Conservation (phyloP, 2,329 filamentous ascomycete species). For the Apiospora pterosperma region DNA sequence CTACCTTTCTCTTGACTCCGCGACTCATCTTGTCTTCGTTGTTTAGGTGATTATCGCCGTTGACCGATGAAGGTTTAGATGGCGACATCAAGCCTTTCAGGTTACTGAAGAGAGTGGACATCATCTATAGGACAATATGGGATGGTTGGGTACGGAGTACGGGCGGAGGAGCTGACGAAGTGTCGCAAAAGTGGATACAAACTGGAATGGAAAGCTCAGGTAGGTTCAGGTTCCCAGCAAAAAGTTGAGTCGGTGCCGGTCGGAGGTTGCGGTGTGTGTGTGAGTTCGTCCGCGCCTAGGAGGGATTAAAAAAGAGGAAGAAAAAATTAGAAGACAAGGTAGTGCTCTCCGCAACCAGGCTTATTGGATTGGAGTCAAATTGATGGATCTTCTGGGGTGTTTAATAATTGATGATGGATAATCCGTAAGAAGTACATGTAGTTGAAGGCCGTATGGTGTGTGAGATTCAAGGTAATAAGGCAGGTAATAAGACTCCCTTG, state of each 20-base stretch:
- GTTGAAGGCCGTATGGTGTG: not conserved
- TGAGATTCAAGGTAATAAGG: not conserved
- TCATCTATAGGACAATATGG: constrained; percentile 2
- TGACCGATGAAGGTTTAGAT: not conserved
- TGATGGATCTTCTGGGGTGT: too few species aligned
- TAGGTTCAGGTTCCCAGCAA: not conserved
- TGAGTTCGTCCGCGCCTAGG: not conserved
- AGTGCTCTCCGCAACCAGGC: not conserved
- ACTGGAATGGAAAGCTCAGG: not conserved
- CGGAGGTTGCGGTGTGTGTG: not conserved
- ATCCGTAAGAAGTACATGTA: too few species aligned
- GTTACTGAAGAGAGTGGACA: not conserved
- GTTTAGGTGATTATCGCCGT: constrained; percentile 3
- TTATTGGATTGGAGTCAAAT: not conserved
- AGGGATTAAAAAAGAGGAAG: not conserved
- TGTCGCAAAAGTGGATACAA: not conserved
- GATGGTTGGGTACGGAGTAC: constrained; percentile 1
- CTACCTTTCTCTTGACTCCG: constrained; percentile 2
- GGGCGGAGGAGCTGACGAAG: constrained; percentile 1
- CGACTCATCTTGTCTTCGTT: not conserved
- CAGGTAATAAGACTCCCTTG: too few species aligned
- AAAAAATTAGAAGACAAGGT: too few species aligned
- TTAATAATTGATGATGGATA: not conserved
- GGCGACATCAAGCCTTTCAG: constrained; percentile 1
- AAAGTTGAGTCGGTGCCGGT: not conserved